Evolutionary conservation across 1,284 basidiomycete species (phyloP).

Genomic region (Cryptococcus depauperatus): DNA sequence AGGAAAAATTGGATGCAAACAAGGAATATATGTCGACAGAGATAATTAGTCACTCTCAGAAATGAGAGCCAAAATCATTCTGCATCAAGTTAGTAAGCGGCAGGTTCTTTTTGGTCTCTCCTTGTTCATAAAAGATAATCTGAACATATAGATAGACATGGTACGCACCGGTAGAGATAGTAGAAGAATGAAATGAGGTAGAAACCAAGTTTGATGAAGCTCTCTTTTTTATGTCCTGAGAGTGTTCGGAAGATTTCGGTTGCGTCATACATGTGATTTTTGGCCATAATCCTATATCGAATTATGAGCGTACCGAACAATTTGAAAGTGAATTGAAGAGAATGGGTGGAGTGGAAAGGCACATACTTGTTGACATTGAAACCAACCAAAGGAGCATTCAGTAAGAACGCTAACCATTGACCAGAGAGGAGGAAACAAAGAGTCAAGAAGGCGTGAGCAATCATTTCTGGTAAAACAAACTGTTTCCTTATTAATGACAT

Average conservation of each 20-base stretch:
- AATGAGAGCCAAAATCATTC: constrained; percentile 81
- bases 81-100: too few species aligned
- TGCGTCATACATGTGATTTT: constrained; percentile 97
- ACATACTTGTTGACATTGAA: constrained; percentile 92
- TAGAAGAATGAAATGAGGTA: constrained; percentile 94
- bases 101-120: too few species aligned
- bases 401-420: constrained; percentile 88
- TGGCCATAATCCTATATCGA: constrained; percentile 69
- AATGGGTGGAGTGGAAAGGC: not conserved
- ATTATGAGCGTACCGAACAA: not conserved
- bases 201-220: constrained; percentile 92
- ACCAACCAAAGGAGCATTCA: constrained; percentile 82
- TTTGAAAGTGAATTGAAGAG: not conserved
- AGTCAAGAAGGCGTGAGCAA: constrained; percentile 84
- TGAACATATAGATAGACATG: not conserved
- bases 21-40: too few species aligned
- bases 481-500: constrained; percentile 36
- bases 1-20: too few species aligned
- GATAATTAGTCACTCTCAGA: constrained; percentile 49
- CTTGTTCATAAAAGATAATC: constrained; percentile 49
- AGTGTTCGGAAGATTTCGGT: constrained; percentile 98
- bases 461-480: constrained; percentile 97
- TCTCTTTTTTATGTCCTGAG: constrained; percentile 90
- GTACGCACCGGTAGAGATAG: constrained; percentile 80
- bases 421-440: constrained; percentile 82